phyloP scores from a whole-genome alignment of 148 eudicot genomes.

The Polygonum maritimum region DNA sequence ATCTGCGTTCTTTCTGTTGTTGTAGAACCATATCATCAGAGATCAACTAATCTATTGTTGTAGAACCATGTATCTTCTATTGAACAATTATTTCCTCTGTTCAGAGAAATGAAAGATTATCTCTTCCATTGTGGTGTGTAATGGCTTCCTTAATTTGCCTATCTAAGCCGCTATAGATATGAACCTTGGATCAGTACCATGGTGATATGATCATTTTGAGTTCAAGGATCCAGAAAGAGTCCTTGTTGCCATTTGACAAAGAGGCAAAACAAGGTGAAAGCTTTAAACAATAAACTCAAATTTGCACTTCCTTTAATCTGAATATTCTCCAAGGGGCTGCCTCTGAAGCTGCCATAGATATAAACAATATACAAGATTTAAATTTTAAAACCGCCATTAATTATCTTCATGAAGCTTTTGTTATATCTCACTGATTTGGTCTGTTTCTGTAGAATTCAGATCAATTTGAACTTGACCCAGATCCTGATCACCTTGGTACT shows the following conservation, averaged over 20 bases:
- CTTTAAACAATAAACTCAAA: background rate
- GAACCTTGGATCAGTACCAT: too few relatives aligned
- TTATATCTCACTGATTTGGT: background rate
- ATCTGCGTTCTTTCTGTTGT: background rate
- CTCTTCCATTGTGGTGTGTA: background rate
- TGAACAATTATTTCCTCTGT: too few relatives aligned
- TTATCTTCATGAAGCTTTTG: background rate
- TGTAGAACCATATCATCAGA: too few relatives aligned
- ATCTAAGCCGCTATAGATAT: too few relatives aligned
- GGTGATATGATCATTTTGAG: too few relatives aligned
- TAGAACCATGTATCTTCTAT: too few relatives aligned
- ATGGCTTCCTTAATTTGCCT: background rate
- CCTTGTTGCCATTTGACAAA: background rate
- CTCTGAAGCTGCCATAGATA: background rate
- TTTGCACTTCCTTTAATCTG: background rate
- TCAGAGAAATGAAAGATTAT: background rate
- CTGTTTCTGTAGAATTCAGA: slow-evolving; percentile 5
- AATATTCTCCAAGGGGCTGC: background rate
- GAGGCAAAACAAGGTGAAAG: background rate
- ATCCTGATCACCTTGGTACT: background rate
- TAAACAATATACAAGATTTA: background rate
- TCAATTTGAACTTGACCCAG: slow-evolving; percentile 4
- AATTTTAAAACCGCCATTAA: background rate
- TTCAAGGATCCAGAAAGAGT: too few relatives aligned
- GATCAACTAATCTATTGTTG: too few relatives aligned